These are phyloP conservation scores for Clonostachys byssicola DNA, from an alignment of 2,329 filamentous ascomycete species.

Conservation along the genomic window DNA sequence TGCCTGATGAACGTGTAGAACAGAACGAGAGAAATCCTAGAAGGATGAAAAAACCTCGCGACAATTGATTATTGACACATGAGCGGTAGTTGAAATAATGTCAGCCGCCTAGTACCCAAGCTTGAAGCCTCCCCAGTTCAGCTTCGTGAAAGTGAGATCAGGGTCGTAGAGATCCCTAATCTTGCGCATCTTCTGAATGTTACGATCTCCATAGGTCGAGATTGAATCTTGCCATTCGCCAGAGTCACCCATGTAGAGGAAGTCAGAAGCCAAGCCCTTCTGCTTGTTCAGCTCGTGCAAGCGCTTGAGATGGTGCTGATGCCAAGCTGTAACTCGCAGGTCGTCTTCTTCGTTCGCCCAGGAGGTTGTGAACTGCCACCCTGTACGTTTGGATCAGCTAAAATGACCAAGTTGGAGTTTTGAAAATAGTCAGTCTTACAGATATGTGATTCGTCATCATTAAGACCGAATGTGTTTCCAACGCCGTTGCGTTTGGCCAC, in stretches of 20 bases:
- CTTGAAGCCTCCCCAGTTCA: slow-evolving; percentile 30
- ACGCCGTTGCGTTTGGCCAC: neutral
- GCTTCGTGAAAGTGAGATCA: slow-evolving; percentile 15
- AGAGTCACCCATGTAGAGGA: slow-evolving; percentile 10
- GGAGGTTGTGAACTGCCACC: slow-evolving; percentile 29
- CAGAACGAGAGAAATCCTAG: too few species aligned
- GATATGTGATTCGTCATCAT: neutral
- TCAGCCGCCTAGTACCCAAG: slow-evolving; percentile 2
- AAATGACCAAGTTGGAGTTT: neutral
- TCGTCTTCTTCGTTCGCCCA: slow-evolving; percentile 28
- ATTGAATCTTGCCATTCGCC: slow-evolving; percentile 29
- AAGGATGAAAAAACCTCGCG: too few species aligned
- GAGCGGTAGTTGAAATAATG: too few species aligned
- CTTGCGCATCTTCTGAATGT: slow-evolving; percentile 21
- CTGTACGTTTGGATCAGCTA: slow-evolving; percentile 13
- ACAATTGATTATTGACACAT: too few species aligned
- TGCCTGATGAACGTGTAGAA: too few species aligned
- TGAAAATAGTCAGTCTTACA: neutral
- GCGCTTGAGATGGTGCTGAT: slow-evolving; percentile 15
- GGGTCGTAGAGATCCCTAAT: slow-evolving; percentile 25
- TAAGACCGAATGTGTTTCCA: neutral
- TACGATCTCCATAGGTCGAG: slow-evolving; percentile 20
- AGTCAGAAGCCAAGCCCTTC: slow-evolving; percentile 21
- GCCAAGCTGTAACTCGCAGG: slow-evolving; percentile 24
- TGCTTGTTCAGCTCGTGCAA: slow-evolving; percentile 21